A percentile compares a stretch with the other conserved stretches of the same genome.
These are phyloP conservation scores for Reutealis trisperma DNA, from an alignment of 345 rosid species.

Conservation along the genomic window DNA sequence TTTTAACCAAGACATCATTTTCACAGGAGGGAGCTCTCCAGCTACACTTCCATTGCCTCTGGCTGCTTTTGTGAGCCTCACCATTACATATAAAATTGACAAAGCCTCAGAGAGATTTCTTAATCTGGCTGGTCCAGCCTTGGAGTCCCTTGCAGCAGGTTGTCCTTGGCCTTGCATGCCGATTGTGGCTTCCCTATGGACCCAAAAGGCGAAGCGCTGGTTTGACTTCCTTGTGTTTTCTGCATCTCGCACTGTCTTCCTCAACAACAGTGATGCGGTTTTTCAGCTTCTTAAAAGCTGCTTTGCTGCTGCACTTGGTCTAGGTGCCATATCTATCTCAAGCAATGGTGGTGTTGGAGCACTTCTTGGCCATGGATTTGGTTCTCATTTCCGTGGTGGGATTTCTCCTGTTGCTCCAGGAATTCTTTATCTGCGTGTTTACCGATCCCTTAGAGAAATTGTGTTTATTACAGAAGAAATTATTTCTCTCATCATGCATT, in stretches of 20 bases:
- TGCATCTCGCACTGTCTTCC: conserved; percentile 90
- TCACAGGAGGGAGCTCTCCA: conserved; percentile 74
- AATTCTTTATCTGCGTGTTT: conserved; percentile 71
- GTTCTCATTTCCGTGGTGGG: conserved; percentile 79
- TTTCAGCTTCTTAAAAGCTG: conserved; percentile 92
- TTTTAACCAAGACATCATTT: background rate
- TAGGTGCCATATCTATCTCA: conserved; percentile 46
- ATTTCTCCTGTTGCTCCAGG: conserved; percentile 93
- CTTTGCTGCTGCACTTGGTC: conserved; percentile 76
- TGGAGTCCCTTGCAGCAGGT: conserved; percentile 77
- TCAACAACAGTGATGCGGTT: conserved; percentile 81
- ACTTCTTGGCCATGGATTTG: conserved; percentile 95
- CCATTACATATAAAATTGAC: conserved; percentile 92
- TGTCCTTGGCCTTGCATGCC: conserved; percentile 99
- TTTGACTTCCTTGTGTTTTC: conserved; percentile 84
- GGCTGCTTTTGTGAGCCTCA: conserved; percentile 92
- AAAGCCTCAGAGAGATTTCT: conserved; percentile 77
- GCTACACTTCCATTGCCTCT: conserved; percentile 92
- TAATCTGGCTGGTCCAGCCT: conserved; percentile 69
- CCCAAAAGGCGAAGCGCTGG: conserved; percentile 97
- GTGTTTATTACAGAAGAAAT: conserved; percentile 86
- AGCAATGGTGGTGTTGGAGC: conserved; percentile 89
- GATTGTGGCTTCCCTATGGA: conserved; percentile 81
- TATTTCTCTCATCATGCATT: conserved; percentile 73
- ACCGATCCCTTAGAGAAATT: conserved; percentile 67